These are phyloP conservation scores for Colletotrichum costaricense DNA, from an alignment of 2,329 filamentous ascomycete genomes.

Conservation along the genomic window DNA sequence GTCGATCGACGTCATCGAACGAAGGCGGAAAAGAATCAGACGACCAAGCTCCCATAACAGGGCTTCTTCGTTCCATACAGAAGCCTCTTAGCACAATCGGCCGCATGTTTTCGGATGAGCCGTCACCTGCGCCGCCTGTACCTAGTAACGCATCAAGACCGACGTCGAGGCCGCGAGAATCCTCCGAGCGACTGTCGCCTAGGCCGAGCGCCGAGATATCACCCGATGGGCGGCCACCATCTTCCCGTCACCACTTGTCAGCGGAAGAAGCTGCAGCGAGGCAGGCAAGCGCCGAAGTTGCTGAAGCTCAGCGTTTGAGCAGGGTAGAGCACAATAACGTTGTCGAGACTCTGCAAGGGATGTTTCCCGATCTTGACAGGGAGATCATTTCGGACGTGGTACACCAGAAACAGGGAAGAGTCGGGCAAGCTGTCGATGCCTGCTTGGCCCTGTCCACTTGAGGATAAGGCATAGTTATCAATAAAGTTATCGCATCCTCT, in stretches of 20 bases:
- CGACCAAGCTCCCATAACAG: slow-evolving; percentile 84
- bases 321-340: slow-evolving; percentile 88
- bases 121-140: slow-evolving; percentile 44
- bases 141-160: slow-evolving; percentile 50
- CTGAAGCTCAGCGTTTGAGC: slow-evolving; percentile 86
- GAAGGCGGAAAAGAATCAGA: slow-evolving; percentile 64
- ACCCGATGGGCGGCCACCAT: slow-evolving; percentile 38
- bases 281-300: slow-evolving; percentile 89
- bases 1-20: slow-evolving; percentile 65
- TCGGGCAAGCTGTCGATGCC: slow-evolving; percentile 86
- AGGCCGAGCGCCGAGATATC: slow-evolving; percentile 43
- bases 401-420: slow-evolving; percentile 92
- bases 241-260: slow-evolving; percentile 57
- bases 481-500: background rate
- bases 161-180: slow-evolving; percentile 51
- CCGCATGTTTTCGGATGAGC: slow-evolving; percentile 86
- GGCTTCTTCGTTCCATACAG: slow-evolving; percentile 90
- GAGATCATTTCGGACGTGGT: slow-evolving; percentile 98
- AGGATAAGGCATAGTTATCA: background rate
- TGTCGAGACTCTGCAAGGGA: slow-evolving; percentile 92
- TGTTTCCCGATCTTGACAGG: slow-evolving; percentile 95
- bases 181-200: slow-evolving; percentile 46
- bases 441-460: slow-evolving; percentile 76
- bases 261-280: slow-evolving; percentile 90
- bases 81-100: slow-evolving; percentile 91